A percentile compares a stretch with the other conserved stretches of the same genome.
Conservation (phyloP, 495 filamentous ascomycete species). For the Symbiotaphrina buchneri region DNA sequence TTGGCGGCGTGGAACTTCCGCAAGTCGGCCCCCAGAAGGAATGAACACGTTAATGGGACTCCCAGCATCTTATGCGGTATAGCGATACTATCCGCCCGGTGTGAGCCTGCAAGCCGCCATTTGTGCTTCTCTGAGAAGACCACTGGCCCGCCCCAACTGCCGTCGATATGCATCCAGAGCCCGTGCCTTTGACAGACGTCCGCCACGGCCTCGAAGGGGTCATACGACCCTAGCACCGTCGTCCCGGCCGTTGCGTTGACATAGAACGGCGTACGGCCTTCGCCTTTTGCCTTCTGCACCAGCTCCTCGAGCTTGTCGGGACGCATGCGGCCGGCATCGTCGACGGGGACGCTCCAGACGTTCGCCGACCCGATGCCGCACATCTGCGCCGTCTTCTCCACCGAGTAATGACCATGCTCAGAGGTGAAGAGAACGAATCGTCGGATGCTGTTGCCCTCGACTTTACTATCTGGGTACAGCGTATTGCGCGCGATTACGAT, state of each 20-base stretch:
- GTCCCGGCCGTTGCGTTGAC: slow-evolving; percentile 92
- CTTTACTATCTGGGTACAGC: slow-evolving; percentile 55
- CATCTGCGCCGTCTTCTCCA: slow-evolving; percentile 83
- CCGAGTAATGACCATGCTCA: slow-evolving; percentile 74
- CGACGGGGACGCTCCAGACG: slow-evolving; percentile 55
- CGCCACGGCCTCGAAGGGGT: slow-evolving; percentile 52
- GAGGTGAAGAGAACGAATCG: slow-evolving; percentile 73
- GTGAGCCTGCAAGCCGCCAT: slow-evolving; percentile 39
- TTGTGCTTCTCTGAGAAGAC: slow-evolving; percentile 46
- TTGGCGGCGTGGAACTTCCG: slow-evolving; percentile 58
- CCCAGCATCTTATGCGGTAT: slow-evolving; percentile 95
- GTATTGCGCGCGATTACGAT: slow-evolving; percentile 79
- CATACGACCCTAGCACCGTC: slow-evolving; percentile 78
- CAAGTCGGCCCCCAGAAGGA: slow-evolving; percentile 59
- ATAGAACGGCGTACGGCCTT: slow-evolving; percentile 69
- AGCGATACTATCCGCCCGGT: slow-evolving; percentile 57
- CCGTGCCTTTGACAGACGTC: slow-evolving; percentile 45
- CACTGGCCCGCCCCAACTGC: slow-evolving; percentile 71
- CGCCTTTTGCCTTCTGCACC: slow-evolving; percentile 29
- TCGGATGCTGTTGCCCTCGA: slow-evolving; percentile 35
- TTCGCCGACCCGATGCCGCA: slow-evolving; percentile 56
- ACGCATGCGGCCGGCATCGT: slow-evolving; percentile 48
- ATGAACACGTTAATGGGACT: slow-evolving; percentile 74
- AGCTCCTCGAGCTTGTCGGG: slow-evolving; percentile 35
- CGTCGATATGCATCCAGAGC: slow-evolving; percentile 85